These are phyloP conservation scores for Tephrocybe sp. DNA, from an alignment of 768 basidiomycete genomes.

Conservation along the genomic window DNA sequence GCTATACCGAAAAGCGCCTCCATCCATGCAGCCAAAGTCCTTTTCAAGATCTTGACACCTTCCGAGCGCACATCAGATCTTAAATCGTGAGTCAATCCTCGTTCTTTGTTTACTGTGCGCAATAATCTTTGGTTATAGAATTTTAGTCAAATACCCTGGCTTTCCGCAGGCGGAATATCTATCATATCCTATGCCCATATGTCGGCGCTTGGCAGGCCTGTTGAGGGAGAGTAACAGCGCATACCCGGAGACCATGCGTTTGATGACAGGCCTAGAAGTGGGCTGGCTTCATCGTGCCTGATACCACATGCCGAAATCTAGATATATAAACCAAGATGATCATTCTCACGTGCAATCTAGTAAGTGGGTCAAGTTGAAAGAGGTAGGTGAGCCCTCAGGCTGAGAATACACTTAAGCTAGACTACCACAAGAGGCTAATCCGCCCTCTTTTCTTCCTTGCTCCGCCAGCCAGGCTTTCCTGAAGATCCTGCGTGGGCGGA, in stretches of 20 bases:
- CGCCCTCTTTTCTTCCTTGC: no score
- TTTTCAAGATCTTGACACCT: constrained; percentile 79
- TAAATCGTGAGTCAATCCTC: constrained; percentile 40
- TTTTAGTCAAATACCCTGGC: constrained; percentile 71
- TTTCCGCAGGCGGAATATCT: constrained; percentile 90
- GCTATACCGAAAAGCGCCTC: constrained; percentile 62
- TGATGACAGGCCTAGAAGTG: constrained; percentile 80
- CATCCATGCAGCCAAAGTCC: constrained; percentile 75
- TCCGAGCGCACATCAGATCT: constrained; percentile 51
- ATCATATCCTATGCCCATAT: constrained; percentile 78
- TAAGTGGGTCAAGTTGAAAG: no score
- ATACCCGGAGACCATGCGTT: constrained; percentile 74
- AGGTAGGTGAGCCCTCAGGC: no score
- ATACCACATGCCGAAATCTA: not conserved
- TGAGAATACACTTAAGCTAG: no score
- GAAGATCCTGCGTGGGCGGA: no score
- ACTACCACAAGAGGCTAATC: no score
- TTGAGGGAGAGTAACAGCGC: constrained; percentile 76
- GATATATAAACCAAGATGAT: not conserved
- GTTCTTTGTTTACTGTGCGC: constrained; percentile 1
- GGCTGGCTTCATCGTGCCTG: constrained; percentile 66
- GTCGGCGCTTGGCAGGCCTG: constrained; percentile 65
- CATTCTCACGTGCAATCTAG: not conserved
- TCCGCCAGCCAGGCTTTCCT: no score
- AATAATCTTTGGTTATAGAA: constrained; percentile 31